These are phyloP conservation scores for Verticillium tricorpus DNA, from an alignment of 2,329 filamentous ascomycete species.

Conservation along the genomic window DNA sequence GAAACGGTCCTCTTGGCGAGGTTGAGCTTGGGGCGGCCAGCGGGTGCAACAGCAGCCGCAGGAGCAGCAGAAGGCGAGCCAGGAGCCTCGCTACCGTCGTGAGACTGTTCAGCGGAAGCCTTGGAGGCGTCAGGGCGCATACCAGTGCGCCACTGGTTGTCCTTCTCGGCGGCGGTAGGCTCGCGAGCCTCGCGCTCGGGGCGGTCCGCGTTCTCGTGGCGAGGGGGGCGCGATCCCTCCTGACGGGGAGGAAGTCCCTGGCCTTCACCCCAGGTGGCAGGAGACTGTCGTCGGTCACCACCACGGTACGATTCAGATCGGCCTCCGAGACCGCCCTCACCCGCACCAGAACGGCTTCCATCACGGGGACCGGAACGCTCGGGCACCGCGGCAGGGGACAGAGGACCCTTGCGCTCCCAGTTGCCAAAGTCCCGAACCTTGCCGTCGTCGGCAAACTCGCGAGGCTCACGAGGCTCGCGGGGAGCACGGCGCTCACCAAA, in stretches of 20 bases:
- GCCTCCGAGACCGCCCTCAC: conserved; percentile 45
- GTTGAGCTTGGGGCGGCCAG: conserved; percentile 76
- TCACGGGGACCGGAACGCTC: conserved; percentile 50
- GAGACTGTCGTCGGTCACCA: conserved; percentile 62
- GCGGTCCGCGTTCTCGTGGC: conserved; percentile 70
- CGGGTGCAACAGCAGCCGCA: conserved; percentile 42
- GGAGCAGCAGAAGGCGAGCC: conserved; percentile 58
- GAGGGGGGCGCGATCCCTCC: conserved; percentile 74
- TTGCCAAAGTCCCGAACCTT: conserved; percentile 77
- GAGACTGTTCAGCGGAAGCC: conserved; percentile 58
- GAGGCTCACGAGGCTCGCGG: conserved; percentile 48
- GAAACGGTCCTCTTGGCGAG: conserved; percentile 88
- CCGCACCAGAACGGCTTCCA: conserved; percentile 46
- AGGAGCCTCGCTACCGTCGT: conserved; percentile 71
- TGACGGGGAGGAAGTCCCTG: conserved; percentile 43
- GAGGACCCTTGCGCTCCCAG: conserved; percentile 92
- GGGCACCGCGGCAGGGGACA: conserved; percentile 63
- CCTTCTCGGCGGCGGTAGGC: conserved; percentile 84
- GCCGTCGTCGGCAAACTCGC: conserved; percentile 60
- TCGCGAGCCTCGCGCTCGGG: conserved; percentile 60
- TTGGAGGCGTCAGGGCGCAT: conserved; percentile 79
- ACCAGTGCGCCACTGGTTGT: conserved; percentile 86
- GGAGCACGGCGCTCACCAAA: conserved; percentile 54
- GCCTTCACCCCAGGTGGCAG: conserved; percentile 72
- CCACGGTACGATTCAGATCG: conserved; percentile 50